Evolutionary conservation across 306 rosid genomes (phyloP).

Genomic region (Trifolium dubium): DNA sequence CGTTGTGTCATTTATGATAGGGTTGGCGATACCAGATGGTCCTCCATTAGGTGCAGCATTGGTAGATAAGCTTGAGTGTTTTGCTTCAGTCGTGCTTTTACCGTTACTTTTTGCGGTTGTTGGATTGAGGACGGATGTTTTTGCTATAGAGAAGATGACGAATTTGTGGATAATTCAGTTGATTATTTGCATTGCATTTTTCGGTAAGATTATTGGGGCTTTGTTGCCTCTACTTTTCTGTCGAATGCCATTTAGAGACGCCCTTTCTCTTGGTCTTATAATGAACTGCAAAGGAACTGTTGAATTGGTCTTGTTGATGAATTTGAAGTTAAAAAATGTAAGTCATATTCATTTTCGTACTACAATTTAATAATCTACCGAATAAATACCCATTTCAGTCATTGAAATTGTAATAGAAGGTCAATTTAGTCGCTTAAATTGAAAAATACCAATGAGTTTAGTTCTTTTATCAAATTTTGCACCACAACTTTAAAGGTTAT

Average conservation of each 20-base stretch:
- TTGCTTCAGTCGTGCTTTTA: constrained; percentile 53
- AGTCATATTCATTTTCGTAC: constrained; percentile 24
- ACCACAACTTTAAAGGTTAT: neutral
- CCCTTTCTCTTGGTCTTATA: constrained; percentile 61
- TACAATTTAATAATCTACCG: neutral
- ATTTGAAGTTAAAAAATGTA: constrained; percentile 47
- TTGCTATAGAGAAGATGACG: constrained; percentile 49
- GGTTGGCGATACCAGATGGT: constrained; percentile 70
- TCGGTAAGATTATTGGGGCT: constrained; percentile 59
- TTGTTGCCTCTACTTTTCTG: constrained; percentile 61
- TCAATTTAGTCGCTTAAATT: neutral
- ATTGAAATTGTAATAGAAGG: neutral
- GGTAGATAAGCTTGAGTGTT: constrained; percentile 58
- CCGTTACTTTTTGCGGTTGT: constrained; percentile 51
- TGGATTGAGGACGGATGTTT: constrained; percentile 57
- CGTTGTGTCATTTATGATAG: constrained; percentile 54
- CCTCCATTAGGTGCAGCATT: constrained; percentile 72
- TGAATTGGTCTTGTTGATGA: constrained; percentile 53
- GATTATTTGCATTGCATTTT: constrained; percentile 36
- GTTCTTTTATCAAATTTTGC: neutral
- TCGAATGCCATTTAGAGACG: constrained; percentile 67
- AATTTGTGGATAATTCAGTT: constrained; percentile 46
- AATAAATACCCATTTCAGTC: neutral
- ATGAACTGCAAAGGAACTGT: constrained; percentile 72
- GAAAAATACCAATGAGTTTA: neutral